Evolutionary conservation across 257 asterid species (phyloP).

Genomic region (Linaria vulgaris): DNA sequence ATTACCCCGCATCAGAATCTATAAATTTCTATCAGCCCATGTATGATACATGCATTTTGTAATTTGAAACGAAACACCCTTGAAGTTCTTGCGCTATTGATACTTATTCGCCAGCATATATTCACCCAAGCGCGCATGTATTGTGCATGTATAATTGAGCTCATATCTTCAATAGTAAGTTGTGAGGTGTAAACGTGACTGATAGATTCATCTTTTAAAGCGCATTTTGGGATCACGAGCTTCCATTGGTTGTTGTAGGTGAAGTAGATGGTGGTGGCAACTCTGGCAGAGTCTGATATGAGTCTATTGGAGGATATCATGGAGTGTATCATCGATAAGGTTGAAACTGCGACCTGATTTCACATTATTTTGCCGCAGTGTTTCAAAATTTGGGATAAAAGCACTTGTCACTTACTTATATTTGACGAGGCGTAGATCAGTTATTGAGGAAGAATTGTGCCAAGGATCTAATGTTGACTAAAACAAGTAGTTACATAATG

Average conservation of each 20-base stretch:
- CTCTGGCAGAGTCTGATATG: slow-evolving; percentile 96
- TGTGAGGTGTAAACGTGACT: neutral
- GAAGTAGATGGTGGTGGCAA: slow-evolving; percentile 95
- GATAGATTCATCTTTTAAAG: neutral
- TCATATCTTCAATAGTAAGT: neutral
- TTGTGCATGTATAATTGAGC: neutral
- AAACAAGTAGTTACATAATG: too few species aligned
- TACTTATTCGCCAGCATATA: too few species aligned
- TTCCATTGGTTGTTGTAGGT: slow-evolving; percentile 47
- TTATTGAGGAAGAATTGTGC: too few species aligned
- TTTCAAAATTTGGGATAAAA: too few species aligned
- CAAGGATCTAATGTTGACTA: too few species aligned
- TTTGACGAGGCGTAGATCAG: too few species aligned
- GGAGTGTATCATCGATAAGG: slow-evolving; percentile 84
- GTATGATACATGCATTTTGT: too few species aligned
- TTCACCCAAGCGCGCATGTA: too few species aligned
- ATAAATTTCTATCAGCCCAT: too few species aligned
- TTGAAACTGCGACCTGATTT: slow-evolving; percentile 3
- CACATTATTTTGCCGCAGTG: neutral
- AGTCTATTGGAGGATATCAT: slow-evolving; percentile 80
- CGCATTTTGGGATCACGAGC: slow-evolving; percentile 22
- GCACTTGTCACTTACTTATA: too few species aligned
- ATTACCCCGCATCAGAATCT: too few species aligned
- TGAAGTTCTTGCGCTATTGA: too few species aligned
- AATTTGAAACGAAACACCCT: neutral